Base-by-base conservation (phyloP, 139 green algal species). In the Micromonas commoda region DNA sequence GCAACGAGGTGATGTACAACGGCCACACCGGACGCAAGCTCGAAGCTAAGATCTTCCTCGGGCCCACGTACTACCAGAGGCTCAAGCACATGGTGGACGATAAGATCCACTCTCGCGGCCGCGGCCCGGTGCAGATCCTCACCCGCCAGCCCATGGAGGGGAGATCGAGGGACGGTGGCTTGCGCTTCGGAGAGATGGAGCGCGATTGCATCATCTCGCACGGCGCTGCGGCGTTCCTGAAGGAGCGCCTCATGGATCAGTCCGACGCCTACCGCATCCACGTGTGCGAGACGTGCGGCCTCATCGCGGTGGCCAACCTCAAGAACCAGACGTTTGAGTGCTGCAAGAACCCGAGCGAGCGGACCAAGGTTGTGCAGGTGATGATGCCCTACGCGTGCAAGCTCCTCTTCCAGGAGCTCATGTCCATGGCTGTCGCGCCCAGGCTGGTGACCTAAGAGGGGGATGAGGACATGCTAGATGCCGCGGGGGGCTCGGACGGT, bases 61-160 rank as follows among this genome's bases (percentile, higher is more conserved):
- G 94, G 70, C 96, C 96, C 57, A 99, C 96, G 51, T 99, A 99
- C 38, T 98, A 98, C 87, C 96, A 99, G 90, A 90, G 96, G 24
- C 88, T 99, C 19, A 99, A 99, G 92, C 96, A 99, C 81, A 99
- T 99, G 95, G 91, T 96, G 67, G 93, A 98, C 83, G 94, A 98
- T 85, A 97, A 98, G 84, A 97, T 97, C 79, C 94, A 98, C 87
- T 90, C 83, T 6, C 84, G 91, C 9, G 90, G 86, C 37, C 83
- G 89, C n/a, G 92, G 91, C 1, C 92, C 92, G n/a, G 87, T 93
- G 29, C 90, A 96, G 84, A 94, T 98, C 57, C 88, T 99, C 34
- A 98, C 93, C 31, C 80, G 96, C 45, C 96, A 99, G 87, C 96
- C 96, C 0, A 90, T 96, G 57, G 96, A 99, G 85, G 96, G 96